phyloP scores from a whole-genome alignment of 352 stramenopile genomes.

The Globisporangium cylindrosporum region DNA sequence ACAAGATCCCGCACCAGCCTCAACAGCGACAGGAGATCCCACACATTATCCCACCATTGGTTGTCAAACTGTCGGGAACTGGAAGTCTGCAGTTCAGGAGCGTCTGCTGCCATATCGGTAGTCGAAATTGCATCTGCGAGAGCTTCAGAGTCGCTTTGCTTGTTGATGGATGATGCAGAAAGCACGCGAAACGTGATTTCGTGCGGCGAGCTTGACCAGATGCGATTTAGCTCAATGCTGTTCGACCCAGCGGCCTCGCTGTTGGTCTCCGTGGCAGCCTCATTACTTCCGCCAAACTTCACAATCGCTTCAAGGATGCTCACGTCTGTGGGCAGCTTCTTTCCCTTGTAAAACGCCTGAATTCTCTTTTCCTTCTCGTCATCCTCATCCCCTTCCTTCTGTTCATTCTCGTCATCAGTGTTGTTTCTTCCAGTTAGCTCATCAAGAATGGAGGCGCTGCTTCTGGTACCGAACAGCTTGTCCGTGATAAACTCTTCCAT shows the following conservation, averaged over 20 bases:
- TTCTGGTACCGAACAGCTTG: conserved; percentile 49
- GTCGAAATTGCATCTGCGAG: background rate
- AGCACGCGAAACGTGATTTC: conserved; percentile 55
- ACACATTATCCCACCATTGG: conserved; percentile 59
- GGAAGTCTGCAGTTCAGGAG: background rate
- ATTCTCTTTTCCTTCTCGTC: conserved; percentile 36
- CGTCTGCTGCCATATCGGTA: background rate
- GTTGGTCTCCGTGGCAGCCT: conserved; percentile 1
- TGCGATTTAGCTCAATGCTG: conserved; percentile 19
- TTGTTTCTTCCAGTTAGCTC: conserved; percentile 20
- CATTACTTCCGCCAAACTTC: conserved; percentile 28
- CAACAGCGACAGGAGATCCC: conserved; percentile 49
- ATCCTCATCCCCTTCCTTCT: conserved; percentile 28
- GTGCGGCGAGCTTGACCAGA: conserved; percentile 49
- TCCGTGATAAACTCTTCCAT: conserved; percentile 77
- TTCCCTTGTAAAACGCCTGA: conserved; percentile 38
- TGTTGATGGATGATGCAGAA: conserved; percentile 8
- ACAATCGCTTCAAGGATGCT: conserved; percentile 72
- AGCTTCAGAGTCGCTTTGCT: conserved; percentile 1
- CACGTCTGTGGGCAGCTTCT: conserved; percentile 32
- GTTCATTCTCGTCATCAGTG: conserved; percentile 21
- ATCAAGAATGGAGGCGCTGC: conserved; percentile 29
- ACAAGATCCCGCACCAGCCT: conserved; percentile 37
- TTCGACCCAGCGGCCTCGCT: background rate
- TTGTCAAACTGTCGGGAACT: background rate